Evolutionary conservation across 495 filamentous ascomycete genomes (phyloP).

Genomic region (Hypoxylon trugodes): DNA sequence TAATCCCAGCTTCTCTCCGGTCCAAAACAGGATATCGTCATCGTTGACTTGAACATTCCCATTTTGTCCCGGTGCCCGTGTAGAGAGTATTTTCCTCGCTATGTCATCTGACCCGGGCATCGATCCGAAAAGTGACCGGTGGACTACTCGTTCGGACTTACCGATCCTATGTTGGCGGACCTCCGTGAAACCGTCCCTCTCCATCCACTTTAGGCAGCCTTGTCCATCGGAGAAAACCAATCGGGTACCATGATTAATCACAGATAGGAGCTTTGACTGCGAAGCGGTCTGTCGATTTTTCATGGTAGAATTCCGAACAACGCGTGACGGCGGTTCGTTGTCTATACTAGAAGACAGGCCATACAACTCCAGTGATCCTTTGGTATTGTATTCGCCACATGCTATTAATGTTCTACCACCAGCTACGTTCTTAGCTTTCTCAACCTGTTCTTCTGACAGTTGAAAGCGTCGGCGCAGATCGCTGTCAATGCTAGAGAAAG

Average conservation of each 20-base stretch:
- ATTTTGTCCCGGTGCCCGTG: constrained; percentile 47
- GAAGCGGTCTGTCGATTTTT: constrained; percentile 88
- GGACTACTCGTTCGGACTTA: constrained; percentile 52
- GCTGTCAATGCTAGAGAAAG: constrained; percentile 63
- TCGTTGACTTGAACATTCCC: constrained; percentile 54
- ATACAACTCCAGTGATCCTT: constrained; percentile 91
- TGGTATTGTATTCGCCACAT: constrained; percentile 93
- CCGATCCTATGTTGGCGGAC: constrained; percentile 79
- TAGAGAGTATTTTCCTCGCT: constrained; percentile 75
- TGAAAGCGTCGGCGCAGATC: constrained; percentile 62
- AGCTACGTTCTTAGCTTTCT: constrained; percentile 56
- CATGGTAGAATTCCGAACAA: constrained; percentile 52
- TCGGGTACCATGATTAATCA: constrained; percentile 83
- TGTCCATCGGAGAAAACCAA: constrained; percentile 86
- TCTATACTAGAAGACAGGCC: constrained; percentile 55
- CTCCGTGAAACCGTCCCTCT: constrained; percentile 84
- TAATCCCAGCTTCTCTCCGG: constrained; percentile 79
- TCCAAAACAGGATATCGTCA: constrained; percentile 80
- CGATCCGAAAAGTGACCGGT: constrained; percentile 55
- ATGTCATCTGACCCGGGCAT: constrained; percentile 67
- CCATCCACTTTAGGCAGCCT: constrained; percentile 89
- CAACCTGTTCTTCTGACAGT: constrained; percentile 61
- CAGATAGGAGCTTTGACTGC: constrained; percentile 81
- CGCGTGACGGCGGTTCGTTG: constrained; percentile 40
- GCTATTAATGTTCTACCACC: constrained; percentile 75